phyloP scores from a whole-genome alignment of 1,284 basidiomycete genomes.

The Trametes polyzona region DNA sequence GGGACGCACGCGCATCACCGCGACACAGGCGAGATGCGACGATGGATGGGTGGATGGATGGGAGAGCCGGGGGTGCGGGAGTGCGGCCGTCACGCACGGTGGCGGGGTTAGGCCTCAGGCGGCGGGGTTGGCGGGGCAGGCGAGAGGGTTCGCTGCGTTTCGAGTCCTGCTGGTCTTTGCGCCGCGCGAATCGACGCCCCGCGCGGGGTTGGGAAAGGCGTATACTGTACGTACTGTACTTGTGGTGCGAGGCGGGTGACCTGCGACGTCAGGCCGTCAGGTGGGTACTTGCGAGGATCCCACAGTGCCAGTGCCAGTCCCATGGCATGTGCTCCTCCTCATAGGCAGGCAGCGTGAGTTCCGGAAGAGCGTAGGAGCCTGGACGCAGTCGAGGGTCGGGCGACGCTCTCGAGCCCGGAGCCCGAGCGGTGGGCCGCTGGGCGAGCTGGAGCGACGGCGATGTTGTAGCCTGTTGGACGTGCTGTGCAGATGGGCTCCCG shows the following conservation, averaged over 20 bases:
- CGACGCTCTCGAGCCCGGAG: not conserved
- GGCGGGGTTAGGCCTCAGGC: too few relatives aligned
- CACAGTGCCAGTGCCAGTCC: too few relatives aligned
- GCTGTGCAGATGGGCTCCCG: not conserved
- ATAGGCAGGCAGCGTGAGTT: too few relatives aligned
- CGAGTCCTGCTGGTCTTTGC: too few relatives aligned
- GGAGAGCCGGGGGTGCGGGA: not conserved
- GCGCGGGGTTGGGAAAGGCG: not conserved
- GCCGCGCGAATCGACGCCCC: not conserved
- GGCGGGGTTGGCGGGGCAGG: not conserved
- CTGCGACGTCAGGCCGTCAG: too few relatives aligned
- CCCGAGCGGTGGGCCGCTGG: not conserved
- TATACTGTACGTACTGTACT: too few relatives aligned
- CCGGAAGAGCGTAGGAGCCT: constrained; percentile 3
- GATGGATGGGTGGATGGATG: too few relatives aligned
- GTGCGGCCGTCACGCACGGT: not conserved
- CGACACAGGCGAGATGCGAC: not conserved
- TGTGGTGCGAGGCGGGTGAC: too few relatives aligned
- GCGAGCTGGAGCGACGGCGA: not conserved
- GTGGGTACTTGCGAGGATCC: too few relatives aligned
- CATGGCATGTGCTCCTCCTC: too few relatives aligned
- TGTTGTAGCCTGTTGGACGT: not conserved
- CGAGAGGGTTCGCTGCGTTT: not conserved
- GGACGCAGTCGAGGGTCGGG: not conserved
- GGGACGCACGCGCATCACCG: not conserved